Conservation (phyloP, 257 asterid species). For the Scutellaria barbata region DNA sequence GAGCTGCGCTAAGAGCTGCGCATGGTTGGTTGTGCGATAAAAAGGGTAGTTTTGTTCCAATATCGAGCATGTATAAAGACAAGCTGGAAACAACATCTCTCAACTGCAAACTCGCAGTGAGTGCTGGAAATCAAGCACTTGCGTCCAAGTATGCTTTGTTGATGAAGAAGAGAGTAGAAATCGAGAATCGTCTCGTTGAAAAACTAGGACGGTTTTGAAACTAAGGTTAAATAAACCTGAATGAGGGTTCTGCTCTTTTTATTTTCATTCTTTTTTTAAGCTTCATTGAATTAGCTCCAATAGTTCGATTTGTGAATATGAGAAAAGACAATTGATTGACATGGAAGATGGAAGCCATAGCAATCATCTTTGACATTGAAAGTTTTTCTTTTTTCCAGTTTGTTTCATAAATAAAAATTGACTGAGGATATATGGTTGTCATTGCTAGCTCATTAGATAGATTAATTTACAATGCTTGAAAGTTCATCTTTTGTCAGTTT, state of each 20-base stretch:
- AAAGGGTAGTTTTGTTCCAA: constrained; percentile 64
- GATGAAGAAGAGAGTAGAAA: constrained; percentile 78
- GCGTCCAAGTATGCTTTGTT: constrained; percentile 58
- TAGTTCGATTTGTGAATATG: constrained; percentile 22
- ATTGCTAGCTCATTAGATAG: no score
- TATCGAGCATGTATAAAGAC: constrained; percentile 62
- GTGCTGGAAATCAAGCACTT: constrained; percentile 58
- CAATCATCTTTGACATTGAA: not conserved
- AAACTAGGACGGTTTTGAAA: constrained; percentile 61
- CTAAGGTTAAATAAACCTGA: not conserved
- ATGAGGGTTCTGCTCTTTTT: no score
- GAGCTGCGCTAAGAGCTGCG: constrained; percentile 94
- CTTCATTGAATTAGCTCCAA: not conserved
- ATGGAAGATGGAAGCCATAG: not conserved
- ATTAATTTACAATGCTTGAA: no score
- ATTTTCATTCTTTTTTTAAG: no score
- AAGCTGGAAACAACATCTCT: constrained; percentile 73
- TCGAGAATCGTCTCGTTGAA: constrained; percentile 71
- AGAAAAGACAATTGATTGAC: not conserved
- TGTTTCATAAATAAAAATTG: not conserved
- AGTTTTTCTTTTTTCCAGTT: not conserved
- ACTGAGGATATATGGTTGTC: not conserved
- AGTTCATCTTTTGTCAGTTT: no score
- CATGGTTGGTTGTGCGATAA: constrained; percentile 87
- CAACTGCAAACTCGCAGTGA: constrained; percentile 61